These are phyloP conservation scores for Kwoniella mangroviensis DNA, from an alignment of 768 basidiomycete species.

Conservation along the genomic window DNA sequence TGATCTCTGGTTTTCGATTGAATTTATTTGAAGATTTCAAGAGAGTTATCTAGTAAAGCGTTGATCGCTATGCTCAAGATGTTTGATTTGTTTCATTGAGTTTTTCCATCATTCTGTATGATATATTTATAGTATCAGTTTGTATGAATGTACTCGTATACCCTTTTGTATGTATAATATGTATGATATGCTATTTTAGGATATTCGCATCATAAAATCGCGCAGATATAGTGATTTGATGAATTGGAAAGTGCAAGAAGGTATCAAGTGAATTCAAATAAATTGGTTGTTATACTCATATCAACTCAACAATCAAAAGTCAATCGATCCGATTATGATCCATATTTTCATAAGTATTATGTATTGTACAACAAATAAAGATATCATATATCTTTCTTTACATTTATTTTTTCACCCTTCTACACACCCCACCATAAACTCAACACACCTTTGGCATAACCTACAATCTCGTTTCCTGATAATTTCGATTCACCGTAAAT, in stretches of 20 bases:
- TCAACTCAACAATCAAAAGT: too few relatives aligned
- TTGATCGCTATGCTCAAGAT: not conserved
- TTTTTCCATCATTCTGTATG: not conserved
- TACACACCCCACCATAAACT: conserved; percentile 74
- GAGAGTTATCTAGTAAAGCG: not conserved
- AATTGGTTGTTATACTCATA: too few relatives aligned
- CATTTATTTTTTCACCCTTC: not conserved
- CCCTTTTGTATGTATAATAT: not conserved
- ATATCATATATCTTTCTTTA: not conserved
- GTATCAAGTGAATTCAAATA: too few relatives aligned
- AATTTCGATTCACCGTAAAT: conserved; percentile 93
- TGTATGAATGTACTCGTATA: not conserved
- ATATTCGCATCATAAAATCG: too few relatives aligned
- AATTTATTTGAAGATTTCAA: not conserved
- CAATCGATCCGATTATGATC: too few relatives aligned
- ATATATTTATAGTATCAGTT: not conserved
- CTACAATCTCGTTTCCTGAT: conserved; percentile 83
- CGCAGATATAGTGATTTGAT: too few relatives aligned
- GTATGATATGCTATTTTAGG: not conserved
- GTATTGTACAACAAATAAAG: not conserved
- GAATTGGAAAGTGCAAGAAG: too few relatives aligned
- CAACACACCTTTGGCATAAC: conserved; percentile 85
- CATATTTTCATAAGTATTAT: too few relatives aligned
- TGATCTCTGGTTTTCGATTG: not conserved
- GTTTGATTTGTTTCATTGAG: not conserved